These are phyloP conservation scores for Phytopythium mirpurense DNA, from an alignment of 352 stramenopile species.

Conservation along the genomic window DNA sequence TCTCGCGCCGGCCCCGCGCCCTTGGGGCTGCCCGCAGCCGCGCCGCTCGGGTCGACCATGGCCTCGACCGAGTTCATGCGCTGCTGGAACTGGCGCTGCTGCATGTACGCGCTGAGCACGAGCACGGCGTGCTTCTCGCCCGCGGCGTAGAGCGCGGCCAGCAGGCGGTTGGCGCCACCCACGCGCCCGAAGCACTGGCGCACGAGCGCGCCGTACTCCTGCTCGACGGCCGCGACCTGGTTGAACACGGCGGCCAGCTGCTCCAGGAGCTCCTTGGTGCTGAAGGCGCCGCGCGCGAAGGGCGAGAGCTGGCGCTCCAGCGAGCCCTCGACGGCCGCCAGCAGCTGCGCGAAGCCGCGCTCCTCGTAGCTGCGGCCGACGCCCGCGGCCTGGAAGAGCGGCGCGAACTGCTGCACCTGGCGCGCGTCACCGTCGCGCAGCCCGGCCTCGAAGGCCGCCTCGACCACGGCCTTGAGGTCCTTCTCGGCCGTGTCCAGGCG, in stretches of 20 bases:
- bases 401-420: conserved; percentile 60
- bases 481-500: conserved; percentile 82
- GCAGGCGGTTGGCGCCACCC: conserved; percentile 41
- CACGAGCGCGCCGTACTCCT: conserved; percentile 58
- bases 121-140: conserved; percentile 49
- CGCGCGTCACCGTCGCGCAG: conserved; percentile 33
- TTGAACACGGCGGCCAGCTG: conserved; percentile 78
- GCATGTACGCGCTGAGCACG: conserved; percentile 70
- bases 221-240: conserved; percentile 49
- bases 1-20: conserved; percentile 15
- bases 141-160: conserved; percentile 47
- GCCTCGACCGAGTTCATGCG: conserved; percentile 28
- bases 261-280: conserved; percentile 69
- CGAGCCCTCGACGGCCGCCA: conserved; percentile 35
- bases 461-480: conserved; percentile 75
- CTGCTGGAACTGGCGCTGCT: conserved; percentile 65
- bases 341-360: conserved; percentile 47
- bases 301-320: conserved; percentile 28
- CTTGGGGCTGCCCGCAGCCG: conserved; percentile 9
- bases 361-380: conserved; percentile 69
- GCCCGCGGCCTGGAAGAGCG: conserved; percentile 58
- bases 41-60: conserved; percentile 3
- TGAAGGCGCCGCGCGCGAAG: conserved; percentile 46
- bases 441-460: conserved; percentile 57
- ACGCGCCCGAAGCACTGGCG: conserved; percentile 49